Evolutionary conservation across 1,284 basidiomycete species (phyloP).

Genomic region (Gymnopus androsaceus): DNA sequence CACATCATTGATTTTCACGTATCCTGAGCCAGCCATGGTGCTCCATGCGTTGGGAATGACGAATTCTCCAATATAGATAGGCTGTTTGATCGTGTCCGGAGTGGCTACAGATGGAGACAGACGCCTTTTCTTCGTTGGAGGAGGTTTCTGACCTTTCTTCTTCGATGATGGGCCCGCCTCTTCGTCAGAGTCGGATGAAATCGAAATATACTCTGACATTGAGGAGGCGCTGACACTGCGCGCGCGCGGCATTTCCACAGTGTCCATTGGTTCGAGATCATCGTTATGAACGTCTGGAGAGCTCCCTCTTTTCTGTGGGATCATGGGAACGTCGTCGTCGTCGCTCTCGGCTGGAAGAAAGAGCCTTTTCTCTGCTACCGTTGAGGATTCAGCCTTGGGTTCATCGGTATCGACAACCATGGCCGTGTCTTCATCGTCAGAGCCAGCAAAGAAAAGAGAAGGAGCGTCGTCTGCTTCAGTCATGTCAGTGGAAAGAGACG

Average conservation of each 20-base stretch:
- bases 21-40: slow-evolving; percentile 72
- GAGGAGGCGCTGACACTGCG: slow-evolving; percentile 46
- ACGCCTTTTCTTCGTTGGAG: slow-evolving; percentile 55
- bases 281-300: slow-evolving; percentile 30
- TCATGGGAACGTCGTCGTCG: slow-evolving; percentile 37
- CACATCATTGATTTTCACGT: slow-evolving; percentile 64
- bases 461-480: slow-evolving; percentile 34
- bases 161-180: slow-evolving; percentile 30
- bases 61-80: slow-evolving; percentile 66
- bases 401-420: slow-evolving; percentile 2
- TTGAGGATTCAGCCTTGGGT: neutral
- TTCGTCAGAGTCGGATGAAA: slow-evolving; percentile 22
- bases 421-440: slow-evolving; percentile 41
- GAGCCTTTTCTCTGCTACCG: slow-evolving; percentile 32
- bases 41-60: slow-evolving; percentile 80
- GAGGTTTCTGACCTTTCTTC: slow-evolving; percentile 24
- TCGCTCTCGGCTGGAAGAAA: slow-evolving; percentile 62
- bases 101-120: slow-evolving; percentile 33
- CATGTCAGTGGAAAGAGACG: slow-evolving; percentile 21
- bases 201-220: slow-evolving; percentile 26
- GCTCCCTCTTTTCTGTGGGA: slow-evolving; percentile 21
- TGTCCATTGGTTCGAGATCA: slow-evolving; percentile 33
- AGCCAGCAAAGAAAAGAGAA: slow-evolving; percentile 50
- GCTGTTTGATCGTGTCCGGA: slow-evolving; percentile 25
- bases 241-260: slow-evolving; percentile 37